phyloP scores from a whole-genome alignment of 345 rosid species.

The Excoecaria agallocha region DNA sequence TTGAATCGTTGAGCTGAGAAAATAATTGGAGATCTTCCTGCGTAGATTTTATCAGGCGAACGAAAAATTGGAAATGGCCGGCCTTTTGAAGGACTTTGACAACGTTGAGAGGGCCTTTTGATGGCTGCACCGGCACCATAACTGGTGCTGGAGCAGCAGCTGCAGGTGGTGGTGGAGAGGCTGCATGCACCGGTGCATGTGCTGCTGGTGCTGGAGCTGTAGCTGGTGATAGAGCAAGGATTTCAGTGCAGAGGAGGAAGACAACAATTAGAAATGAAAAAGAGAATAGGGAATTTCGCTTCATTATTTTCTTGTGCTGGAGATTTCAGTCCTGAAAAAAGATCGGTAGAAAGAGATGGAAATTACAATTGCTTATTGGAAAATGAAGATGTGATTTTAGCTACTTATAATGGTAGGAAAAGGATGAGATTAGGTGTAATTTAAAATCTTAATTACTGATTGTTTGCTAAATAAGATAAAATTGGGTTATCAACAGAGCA shows the following conservation, averaged over 20 bases:
- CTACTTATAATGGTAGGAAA: not conserved
- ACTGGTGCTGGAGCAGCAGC: slow-evolving; percentile 15
- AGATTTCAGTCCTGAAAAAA: no score
- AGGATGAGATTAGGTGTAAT: not conserved
- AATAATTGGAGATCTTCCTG: slow-evolving; percentile 25
- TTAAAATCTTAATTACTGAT: not conserved
- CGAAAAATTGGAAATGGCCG: slow-evolving; percentile 20
- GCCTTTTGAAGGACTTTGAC: slow-evolving; percentile 24
- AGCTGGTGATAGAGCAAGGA: slow-evolving; percentile 15
- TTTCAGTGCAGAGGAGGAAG: slow-evolving; percentile 23
- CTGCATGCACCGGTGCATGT: not conserved
- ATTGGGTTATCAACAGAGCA: slow-evolving; percentile 3
- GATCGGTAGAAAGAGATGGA: not conserved
- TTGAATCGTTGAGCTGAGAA: slow-evolving; percentile 26
- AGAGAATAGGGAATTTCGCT: slow-evolving; percentile 5
- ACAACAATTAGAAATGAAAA: slow-evolving; percentile 20
- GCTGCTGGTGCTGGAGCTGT: slow-evolving; percentile 8
- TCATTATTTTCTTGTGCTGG: not conserved
- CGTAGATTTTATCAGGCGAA: slow-evolving; percentile 25
- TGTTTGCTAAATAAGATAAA: not conserved
- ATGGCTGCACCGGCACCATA: slow-evolving; percentile 11
- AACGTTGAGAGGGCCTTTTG: slow-evolving; percentile 30
- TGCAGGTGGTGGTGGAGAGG: slow-evolving; percentile 8
- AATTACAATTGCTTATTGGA: not conserved
- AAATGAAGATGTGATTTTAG: not conserved